A percentile compares a stretch with the other conserved stretches of the same genome.
Conservation (phyloP, 495 filamentous ascomycete species). For the Paragyromitra xinjiangensis region DNA sequence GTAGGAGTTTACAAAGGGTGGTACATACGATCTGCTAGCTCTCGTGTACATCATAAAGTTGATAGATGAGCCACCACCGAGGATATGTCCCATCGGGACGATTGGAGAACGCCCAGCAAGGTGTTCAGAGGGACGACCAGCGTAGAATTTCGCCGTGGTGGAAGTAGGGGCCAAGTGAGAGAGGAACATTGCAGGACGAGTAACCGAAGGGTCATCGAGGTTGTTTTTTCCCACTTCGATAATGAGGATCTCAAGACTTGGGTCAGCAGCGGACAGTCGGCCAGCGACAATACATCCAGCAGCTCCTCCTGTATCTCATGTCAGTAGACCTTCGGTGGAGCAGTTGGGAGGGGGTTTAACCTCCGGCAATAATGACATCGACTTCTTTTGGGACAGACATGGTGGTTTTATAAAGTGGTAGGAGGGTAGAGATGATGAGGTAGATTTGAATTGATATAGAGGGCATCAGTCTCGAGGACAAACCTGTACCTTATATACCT, state of each 20-base stretch:
- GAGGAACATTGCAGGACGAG: constrained; percentile 60
- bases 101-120: constrained; percentile 63
- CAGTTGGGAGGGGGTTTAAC: constrained; percentile 21
- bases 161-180: constrained; percentile 41
- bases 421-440: neutral
- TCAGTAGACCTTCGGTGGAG: neutral
- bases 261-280: constrained; percentile 64
- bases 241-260: constrained; percentile 64
- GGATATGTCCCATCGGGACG: constrained; percentile 64
- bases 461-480: neutral
- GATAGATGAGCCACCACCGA: constrained; percentile 69
- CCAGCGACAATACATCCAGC: constrained; percentile 64
- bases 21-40: constrained; percentile 55
- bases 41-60: constrained; percentile 69
- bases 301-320: constrained; percentile 59
- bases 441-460: constrained; percentile 8
- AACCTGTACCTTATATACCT: constrained; percentile 41
- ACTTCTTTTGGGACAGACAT: constrained; percentile 51
- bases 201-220: constrained; percentile 61
- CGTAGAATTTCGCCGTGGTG: constrained; percentile 47
- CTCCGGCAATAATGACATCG: constrained; percentile 53
- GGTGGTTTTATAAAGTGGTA: constrained; percentile 2
- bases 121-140: constrained; percentile 56
- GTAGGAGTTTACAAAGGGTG: neutral
- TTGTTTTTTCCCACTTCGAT: constrained; percentile 65